Conservation (phyloP, 108 stramenopile genomes). For the Nitzschia putrida region DNA sequence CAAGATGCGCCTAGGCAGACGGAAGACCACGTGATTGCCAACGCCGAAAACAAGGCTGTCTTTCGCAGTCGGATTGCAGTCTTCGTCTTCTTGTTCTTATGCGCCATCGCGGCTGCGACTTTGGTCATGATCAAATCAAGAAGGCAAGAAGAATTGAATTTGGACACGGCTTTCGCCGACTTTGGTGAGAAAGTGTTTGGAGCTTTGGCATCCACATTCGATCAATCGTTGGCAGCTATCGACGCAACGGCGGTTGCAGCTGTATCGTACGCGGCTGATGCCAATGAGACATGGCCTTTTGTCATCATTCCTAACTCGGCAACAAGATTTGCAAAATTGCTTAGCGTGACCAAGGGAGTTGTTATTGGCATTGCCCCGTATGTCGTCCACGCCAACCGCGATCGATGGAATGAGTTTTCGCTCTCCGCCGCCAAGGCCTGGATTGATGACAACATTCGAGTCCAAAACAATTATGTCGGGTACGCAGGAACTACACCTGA, state of each 20-base stretch:
- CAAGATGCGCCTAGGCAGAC: too few species aligned
- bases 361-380: slow-evolving; percentile 34
- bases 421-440: slow-evolving; percentile 16
- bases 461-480: neutral
- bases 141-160: neutral
- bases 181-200: slow-evolving; percentile 12
- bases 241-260: slow-evolving; percentile 16
- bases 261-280: neutral
- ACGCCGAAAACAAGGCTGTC: slow-evolving; percentile 12
- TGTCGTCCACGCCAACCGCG: slow-evolving; percentile 12
- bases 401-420: slow-evolving; percentile 45
- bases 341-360: slow-evolving; percentile 27
- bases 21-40: neutral
- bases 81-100: slow-evolving; percentile 6
- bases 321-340: slow-evolving; percentile 28
- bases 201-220: slow-evolving; percentile 2
- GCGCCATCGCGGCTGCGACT: neutral
- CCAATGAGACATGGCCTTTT: slow-evolving; percentile 24
- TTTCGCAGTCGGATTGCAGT: neutral
- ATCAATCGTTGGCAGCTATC: slow-evolving; percentile 11
- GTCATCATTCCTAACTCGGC: slow-evolving; percentile 40
- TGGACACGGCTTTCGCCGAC: slow-evolving; percentile 2
- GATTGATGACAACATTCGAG: slow-evolving; percentile 22
- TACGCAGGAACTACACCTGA: too few species aligned
- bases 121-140: neutral